Evolutionary conservation across 306 rosid genomes (phyloP).

Genomic region (Crotalaria pallida): DNA sequence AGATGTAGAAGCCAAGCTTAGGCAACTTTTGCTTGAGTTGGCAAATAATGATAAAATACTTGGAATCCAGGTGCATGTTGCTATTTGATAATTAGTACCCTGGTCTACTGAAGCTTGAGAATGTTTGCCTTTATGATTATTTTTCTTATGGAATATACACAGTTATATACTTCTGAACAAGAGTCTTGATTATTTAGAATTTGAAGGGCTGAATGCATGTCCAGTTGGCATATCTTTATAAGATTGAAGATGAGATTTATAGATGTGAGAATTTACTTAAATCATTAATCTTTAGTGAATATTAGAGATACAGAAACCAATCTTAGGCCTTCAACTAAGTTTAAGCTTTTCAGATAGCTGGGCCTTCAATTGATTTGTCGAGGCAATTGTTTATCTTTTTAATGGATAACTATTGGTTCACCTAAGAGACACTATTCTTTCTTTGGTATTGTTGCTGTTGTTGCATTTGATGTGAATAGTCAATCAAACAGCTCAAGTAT

Average conservation of each 20-base stretch:
- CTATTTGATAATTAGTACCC: neutral
- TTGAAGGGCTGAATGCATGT: neutral
- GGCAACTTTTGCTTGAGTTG: slow-evolving; percentile 68
- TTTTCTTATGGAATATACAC: neutral
- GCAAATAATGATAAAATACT: slow-evolving; percentile 78
- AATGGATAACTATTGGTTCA: neutral
- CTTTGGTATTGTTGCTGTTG: neutral
- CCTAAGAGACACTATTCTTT: neutral
- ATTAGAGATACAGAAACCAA: neutral
- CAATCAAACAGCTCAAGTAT: neutral
- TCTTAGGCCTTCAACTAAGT: neutral
- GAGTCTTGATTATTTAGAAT: neutral
- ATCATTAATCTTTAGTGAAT: neutral
- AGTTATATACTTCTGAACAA: neutral
- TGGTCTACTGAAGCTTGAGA: neutral
- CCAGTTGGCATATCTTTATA: neutral
- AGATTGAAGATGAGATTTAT: neutral
- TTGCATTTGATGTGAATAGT: slow-evolving; percentile 4
- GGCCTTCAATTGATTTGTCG: neutral
- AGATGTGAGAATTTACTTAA: neutral
- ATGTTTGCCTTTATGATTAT: slow-evolving; percentile 7
- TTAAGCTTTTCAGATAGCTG: neutral
- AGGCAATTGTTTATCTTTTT: neutral
- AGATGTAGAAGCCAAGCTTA: slow-evolving; percentile 77
- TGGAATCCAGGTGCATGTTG: slow-evolving; percentile 76